Evolutionary conservation across 371 early-diverging fungal genomes (phyloP).

Genomic region (Lichtheimia corymbifera): DNA sequence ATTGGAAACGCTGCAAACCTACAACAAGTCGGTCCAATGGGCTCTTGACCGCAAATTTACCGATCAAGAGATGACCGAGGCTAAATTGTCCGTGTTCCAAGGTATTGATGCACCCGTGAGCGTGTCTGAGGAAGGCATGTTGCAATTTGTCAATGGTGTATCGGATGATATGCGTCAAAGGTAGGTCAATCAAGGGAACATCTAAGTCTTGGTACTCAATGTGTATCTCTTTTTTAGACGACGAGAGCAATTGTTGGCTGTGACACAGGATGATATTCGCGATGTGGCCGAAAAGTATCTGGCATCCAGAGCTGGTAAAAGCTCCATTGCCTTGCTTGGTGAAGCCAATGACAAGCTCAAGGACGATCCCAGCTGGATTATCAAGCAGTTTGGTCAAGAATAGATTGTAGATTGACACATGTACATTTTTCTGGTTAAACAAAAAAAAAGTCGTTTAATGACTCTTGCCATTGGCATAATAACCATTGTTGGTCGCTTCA

Average conservation of each 20-base stretch:
- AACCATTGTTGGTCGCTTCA: too few relatives aligned
- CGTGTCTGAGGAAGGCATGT: constrained; percentile 84
- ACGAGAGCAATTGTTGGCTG: constrained; percentile 72
- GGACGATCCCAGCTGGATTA: constrained; percentile 33
- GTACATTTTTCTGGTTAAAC: too few relatives aligned
- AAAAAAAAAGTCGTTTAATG: too few relatives aligned
- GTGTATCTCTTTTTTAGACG: constrained; percentile 48
- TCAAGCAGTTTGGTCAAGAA: constrained; percentile 28
- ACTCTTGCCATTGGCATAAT: too few relatives aligned
- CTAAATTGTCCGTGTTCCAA: constrained; percentile 90
- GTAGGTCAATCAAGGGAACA: constrained; percentile 33
- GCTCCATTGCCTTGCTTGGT: constrained; percentile 45
- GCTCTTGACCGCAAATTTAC: constrained; percentile 51
- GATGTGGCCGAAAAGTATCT: constrained; percentile 61
- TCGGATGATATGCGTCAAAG: constrained; percentile 86
- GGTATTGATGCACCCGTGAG: constrained; percentile 83
- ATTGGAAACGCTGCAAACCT: constrained; percentile 75
- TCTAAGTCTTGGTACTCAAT: constrained; percentile 7
- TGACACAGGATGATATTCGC: constrained; percentile 71
- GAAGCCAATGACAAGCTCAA: constrained; percentile 38
- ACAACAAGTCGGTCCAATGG: constrained; percentile 68
- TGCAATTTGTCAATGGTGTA: constrained; percentile 74
- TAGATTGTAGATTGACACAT: too few relatives aligned
- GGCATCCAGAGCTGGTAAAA: background rate
- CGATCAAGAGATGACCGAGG: constrained; percentile 81